Percentiles rank a stretch among this genome's conserved stretches.
Evolutionary conservation across 768 basidiomycete species (phyloP).

Genomic region (Nidularia pulvinata): DNA sequence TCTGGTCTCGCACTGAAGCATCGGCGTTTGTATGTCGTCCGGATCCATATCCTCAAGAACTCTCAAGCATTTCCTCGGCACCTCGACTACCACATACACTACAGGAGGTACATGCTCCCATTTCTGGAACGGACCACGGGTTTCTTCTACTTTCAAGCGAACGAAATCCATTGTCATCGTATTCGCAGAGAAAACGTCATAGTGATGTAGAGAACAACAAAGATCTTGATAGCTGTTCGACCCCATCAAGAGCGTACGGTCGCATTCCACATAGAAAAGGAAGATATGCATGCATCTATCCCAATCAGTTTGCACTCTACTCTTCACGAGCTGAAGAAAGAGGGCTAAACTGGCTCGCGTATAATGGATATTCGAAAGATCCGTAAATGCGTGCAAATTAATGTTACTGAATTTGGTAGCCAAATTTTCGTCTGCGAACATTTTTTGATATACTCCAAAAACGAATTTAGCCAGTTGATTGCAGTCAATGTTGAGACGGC

Average conservation of each 20-base stretch:
- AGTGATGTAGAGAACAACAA: constrained; percentile 37
- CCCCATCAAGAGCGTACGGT: constrained; percentile 20
- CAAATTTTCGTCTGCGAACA: constrained; percentile 41
- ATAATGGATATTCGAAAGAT: constrained; percentile 35
- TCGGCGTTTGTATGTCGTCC: constrained; percentile 23
- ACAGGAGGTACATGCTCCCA: constrained; percentile 29
- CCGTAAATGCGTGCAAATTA: constrained; percentile 4
- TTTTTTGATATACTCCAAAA: constrained; percentile 36
- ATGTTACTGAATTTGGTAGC: constrained; percentile 5
- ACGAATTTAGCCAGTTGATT: constrained; percentile 38
- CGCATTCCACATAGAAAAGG: constrained; percentile 16
- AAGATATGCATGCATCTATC: constrained; percentile 30
- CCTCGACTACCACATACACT: constrained; percentile 29
- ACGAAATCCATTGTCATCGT: constrained; percentile 7
- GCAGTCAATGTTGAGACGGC: no score
- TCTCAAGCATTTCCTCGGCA: constrained; percentile 26
- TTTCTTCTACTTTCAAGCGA: not conserved
- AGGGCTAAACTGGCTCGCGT: constrained; percentile 44
- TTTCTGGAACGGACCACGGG: constrained; percentile 15
- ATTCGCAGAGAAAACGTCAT: constrained; percentile 29
- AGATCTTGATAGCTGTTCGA: constrained; percentile 43
- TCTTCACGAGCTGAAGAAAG: constrained; percentile 39
- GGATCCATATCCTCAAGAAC: constrained; percentile 16
- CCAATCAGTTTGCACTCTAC: constrained; percentile 39
- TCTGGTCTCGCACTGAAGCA: constrained; percentile 30